These are phyloP conservation scores for Polygonum maritimum DNA, from an alignment of 148 eudicot genomes.

Conservation along the genomic window DNA sequence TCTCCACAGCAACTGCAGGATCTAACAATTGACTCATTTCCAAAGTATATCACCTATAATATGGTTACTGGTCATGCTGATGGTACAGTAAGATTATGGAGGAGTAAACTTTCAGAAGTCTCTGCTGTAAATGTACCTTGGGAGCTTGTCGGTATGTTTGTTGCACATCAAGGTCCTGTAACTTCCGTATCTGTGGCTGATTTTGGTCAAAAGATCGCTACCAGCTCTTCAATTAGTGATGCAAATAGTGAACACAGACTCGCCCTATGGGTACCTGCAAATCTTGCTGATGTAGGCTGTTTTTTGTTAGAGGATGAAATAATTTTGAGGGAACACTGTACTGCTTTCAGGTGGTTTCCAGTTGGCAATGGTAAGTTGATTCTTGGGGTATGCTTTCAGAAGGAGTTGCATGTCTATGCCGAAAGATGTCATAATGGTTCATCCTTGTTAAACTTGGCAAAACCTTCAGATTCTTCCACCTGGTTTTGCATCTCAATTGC, in stretches of 20 bases:
- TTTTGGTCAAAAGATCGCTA: conserved; percentile 76
- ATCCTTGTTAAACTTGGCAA: conserved; percentile 18
- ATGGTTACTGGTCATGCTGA: conserved; percentile 64
- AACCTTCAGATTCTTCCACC: conserved; percentile 30
- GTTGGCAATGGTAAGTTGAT: conserved; percentile 60
- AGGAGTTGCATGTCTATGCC: conserved; percentile 70
- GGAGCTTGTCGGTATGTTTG: conserved; percentile 79
- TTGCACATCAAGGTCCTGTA: conserved; percentile 48
- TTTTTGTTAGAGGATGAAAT: conserved; percentile 60
- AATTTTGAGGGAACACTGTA: conserved; percentile 35
- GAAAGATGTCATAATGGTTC: conserved; percentile 31
- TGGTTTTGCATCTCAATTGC: conserved; percentile 69
- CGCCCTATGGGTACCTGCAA: conserved; percentile 64
- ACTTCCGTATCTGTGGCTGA: conserved; percentile 45
- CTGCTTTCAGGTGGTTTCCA: conserved; percentile 58
- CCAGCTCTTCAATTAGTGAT: conserved; percentile 27
- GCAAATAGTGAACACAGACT: conserved; percentile 25
- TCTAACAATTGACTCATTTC: conserved; percentile 23
- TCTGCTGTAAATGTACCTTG: conserved; percentile 33
- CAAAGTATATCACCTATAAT: conserved; percentile 44
- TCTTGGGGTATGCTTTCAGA: conserved; percentile 71
- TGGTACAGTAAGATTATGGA: conserved; percentile 85
- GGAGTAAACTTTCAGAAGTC: conserved; percentile 32
- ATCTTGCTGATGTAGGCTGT: conserved; percentile 39
- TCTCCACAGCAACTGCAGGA: conserved; percentile 24